Conservation (phyloP, 768 basidiomycete genomes). For the Podaxis mareebaensis region DNA sequence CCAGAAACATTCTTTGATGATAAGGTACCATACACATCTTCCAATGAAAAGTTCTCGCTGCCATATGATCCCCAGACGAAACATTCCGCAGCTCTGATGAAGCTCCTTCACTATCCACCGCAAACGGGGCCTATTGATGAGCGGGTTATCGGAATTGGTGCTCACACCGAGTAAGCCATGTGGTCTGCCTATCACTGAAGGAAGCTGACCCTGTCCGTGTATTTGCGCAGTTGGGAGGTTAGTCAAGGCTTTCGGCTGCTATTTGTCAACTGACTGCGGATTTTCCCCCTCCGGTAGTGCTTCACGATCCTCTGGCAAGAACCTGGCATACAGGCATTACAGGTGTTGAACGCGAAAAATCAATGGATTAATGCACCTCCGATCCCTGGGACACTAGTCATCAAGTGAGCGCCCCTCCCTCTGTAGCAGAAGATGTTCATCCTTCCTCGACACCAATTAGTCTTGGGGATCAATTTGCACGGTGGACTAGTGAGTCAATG, state of each 20-base stretch:
- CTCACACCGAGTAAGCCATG: constrained; percentile 67
- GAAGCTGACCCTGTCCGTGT: neutral
- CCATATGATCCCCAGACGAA: constrained; percentile 50
- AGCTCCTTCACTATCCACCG: constrained; percentile 76
- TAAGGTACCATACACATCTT: constrained; percentile 52
- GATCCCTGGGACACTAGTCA: constrained; percentile 78
- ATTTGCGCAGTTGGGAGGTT: constrained; percentile 42
- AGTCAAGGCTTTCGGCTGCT: constrained; percentile 8
- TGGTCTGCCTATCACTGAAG: neutral
- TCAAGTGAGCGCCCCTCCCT: constrained; percentile 58
- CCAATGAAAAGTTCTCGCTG: neutral
- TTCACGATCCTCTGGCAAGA: constrained; percentile 90
- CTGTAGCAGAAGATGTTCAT: neutral
- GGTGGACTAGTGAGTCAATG: constrained; percentile 76
- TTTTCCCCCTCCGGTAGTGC: constrained; percentile 44
- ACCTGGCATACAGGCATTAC: constrained; percentile 69
- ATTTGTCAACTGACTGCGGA: neutral
- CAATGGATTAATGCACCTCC: constrained; percentile 84
- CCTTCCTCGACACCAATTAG: constrained; percentile 29
- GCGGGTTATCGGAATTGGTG: constrained; percentile 79
- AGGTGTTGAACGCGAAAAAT: constrained; percentile 75
- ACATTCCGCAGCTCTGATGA: constrained; percentile 82
- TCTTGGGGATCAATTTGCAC: constrained; percentile 84
- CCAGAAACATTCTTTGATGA: constrained; percentile 78
- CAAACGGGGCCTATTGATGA: constrained; percentile 62